phyloP scores from a whole-genome alignment of 75 land plant genomes.

The Isoetes taiwanensis region DNA sequence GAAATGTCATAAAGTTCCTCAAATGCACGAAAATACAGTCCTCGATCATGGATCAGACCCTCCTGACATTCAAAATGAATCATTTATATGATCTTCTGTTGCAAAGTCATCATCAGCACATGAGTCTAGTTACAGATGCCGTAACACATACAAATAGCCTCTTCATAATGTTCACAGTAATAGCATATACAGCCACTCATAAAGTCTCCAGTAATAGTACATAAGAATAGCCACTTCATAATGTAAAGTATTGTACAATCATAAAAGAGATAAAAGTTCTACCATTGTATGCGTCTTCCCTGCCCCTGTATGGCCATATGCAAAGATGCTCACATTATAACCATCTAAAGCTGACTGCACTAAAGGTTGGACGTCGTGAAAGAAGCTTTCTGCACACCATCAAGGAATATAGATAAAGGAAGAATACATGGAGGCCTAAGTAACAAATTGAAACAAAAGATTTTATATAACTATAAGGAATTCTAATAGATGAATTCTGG shows the following conservation, averaged over 20 bases:
- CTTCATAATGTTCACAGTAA: too few species aligned
- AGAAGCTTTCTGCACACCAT: slow-evolving; percentile 58
- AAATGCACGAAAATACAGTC: slow-evolving; percentile 67
- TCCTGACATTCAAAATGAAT: too few species aligned
- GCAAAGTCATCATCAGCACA: too few species aligned
- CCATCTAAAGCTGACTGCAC: slow-evolving; percentile 99
- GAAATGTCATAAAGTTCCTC: slow-evolving; percentile 92
- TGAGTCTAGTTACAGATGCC: too few species aligned
- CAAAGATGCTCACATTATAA: slow-evolving; percentile 79
- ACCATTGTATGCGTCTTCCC: slow-evolving; percentile 97
- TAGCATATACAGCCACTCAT: too few species aligned
- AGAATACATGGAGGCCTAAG: too few species aligned
- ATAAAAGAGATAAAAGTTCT: slow-evolving; percentile 3
- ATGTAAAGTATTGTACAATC: too few species aligned
- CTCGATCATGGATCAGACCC: slow-evolving; percentile 82
- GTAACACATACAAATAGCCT: too few species aligned
- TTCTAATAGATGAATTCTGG: too few species aligned
- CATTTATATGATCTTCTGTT: too few species aligned
- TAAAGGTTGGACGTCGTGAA: slow-evolving; percentile 76
- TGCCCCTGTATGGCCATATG: slow-evolving; percentile 76
- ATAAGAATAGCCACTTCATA: too few species aligned
- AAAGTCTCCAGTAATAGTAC: too few species aligned
- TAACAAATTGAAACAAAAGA: background rate
- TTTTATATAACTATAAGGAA: background rate
- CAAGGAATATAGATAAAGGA: background rate